Evolutionary conservation across 345 rosid genomes (phyloP).

Genomic region (Eucalyptus victrix): DNA sequence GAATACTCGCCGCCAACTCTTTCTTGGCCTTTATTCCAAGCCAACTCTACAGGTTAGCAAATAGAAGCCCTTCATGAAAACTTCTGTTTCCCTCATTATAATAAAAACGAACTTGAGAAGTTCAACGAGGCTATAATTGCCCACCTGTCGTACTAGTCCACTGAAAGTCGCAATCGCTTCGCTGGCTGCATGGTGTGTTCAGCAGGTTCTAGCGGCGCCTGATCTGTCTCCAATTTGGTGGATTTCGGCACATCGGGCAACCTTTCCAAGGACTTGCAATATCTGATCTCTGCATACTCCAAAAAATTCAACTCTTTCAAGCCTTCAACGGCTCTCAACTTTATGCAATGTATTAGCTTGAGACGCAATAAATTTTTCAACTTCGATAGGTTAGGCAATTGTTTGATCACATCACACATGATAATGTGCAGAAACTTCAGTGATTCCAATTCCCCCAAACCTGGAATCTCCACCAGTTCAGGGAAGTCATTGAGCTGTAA

Average conservation of each 20-base stretch:
- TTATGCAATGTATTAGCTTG: accelerated
- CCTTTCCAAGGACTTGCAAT: neutral
- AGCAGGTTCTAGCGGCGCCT: too few relatives aligned
- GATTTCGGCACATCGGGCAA: neutral
- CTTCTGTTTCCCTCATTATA: neutral
- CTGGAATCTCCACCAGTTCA: accelerated
- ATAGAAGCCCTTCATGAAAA: neutral
- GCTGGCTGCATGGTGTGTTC: neutral
- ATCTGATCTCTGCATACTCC: neutral
- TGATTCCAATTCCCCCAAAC: neutral
- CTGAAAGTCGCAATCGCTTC: neutral
- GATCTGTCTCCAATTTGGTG: neutral
- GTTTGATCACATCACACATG: neutral
- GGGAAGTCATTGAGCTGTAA: accelerated
- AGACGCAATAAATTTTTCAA: neutral
- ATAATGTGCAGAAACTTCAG: neutral
- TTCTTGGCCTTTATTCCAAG: neutral
- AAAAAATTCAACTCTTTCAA: neutral
- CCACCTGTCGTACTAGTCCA: too few relatives aligned
- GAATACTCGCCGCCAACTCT: neutral
- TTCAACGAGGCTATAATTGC: too few relatives aligned
- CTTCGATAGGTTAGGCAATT: neutral
- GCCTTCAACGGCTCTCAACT: neutral
- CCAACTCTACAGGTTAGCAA: neutral
- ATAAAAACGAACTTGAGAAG: too few relatives aligned